phyloP scores from a whole-genome alignment of 257 asterid species.

The Fraxinus quadrangulata region DNA sequence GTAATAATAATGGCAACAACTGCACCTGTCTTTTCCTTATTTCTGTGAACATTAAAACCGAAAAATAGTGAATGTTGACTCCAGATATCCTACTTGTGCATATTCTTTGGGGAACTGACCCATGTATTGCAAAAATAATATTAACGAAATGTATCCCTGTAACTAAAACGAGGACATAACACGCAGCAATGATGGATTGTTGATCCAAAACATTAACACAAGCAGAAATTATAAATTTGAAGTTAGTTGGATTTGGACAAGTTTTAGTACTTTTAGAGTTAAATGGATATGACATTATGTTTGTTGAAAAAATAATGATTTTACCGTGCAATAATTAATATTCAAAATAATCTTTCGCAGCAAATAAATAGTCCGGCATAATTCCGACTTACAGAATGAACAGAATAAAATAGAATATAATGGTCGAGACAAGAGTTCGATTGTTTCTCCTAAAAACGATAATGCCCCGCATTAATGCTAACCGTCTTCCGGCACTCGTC shows the following conservation, averaged over 20 bases:
- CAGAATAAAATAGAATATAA: too few relatives aligned
- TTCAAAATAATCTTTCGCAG: too few relatives aligned
- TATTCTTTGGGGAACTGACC: neutral
- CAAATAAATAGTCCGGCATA: too few relatives aligned
- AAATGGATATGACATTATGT: neutral
- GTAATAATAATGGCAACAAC: neutral
- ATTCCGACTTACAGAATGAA: too few relatives aligned
- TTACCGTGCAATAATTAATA: too few relatives aligned
- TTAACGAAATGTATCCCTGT: neutral
- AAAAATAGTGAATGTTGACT: neutral
- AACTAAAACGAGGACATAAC: conserved; percentile 5
- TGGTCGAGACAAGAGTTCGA: too few relatives aligned
- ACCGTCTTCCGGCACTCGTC: too few relatives aligned
- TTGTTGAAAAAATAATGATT: too few relatives aligned
- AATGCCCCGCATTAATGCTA: too few relatives aligned
- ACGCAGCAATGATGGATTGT: conserved; percentile 7
- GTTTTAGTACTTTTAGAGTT: neutral
- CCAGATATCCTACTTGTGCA: neutral
- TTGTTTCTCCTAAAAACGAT: too few relatives aligned
- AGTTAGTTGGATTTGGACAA: neutral
- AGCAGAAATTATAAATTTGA: neutral
- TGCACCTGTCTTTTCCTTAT: neutral
- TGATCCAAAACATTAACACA: neutral
- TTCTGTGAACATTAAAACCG: neutral
- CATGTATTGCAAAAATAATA: neutral